Conservation (phyloP, 148 eudicot species). For the Mesembryanthemum crystallinum region DNA sequence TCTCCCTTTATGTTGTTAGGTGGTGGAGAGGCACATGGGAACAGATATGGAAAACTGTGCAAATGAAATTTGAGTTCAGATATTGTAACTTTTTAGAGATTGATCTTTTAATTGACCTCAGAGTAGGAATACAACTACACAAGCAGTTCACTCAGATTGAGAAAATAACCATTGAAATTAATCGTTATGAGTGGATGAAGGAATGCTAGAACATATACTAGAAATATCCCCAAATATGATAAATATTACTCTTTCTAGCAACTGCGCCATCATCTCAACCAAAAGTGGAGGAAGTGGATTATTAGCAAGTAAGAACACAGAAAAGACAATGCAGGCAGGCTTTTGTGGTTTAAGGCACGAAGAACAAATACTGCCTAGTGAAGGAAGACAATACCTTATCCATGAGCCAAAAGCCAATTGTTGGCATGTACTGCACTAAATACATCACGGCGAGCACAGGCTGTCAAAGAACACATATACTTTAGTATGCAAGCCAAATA, state of each 20-base stretch:
- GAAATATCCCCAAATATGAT: too few species aligned
- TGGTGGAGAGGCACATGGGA: neutral
- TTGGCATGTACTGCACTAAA: conserved; percentile 88
- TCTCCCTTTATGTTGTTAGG: neutral
- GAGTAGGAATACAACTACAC: neutral
- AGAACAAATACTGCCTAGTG: neutral
- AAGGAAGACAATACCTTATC: conserved; percentile 57
- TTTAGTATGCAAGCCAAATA: conserved; percentile 1
- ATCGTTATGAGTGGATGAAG: too few species aligned
- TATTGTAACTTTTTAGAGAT: neutral
- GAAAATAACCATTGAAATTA: too few species aligned
- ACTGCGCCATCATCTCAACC: conserved; percentile 7
- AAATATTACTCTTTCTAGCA: neutral
- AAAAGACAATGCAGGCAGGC: neutral
- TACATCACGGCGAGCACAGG: conserved; percentile 96
- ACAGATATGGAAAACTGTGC: neutral
- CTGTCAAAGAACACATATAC: conserved; percentile 41
- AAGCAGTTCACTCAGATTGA: neutral
- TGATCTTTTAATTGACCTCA: neutral
- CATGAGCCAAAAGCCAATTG: conserved; percentile 84
- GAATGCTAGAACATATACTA: too few species aligned
- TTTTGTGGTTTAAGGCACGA: neutral
- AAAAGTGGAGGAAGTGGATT: neutral
- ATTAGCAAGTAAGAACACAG: neutral
- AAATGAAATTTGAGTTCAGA: neutral